Conservation (phyloP, 208 protist genomes). For the Leishmania lainsoni region DNA sequence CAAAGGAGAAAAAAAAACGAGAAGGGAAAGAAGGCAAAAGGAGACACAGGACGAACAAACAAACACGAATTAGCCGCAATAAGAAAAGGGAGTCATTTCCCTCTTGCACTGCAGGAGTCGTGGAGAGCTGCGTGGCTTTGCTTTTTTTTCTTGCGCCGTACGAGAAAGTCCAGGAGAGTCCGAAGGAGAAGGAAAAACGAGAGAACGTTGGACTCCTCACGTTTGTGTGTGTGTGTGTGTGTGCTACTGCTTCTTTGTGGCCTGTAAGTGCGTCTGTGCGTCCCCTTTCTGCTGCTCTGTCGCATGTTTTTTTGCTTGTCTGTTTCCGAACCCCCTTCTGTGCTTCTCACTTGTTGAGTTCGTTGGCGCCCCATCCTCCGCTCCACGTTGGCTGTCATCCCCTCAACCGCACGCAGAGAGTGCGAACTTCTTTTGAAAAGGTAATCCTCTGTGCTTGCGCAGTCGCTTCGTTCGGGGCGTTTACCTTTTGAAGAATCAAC, state of each 20-base stretch:
- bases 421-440: not conserved
- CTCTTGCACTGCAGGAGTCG: not conserved
- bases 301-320: not conserved
- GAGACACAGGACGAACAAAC: not conserved
- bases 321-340: not conserved
- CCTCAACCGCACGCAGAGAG: conserved; percentile 1
- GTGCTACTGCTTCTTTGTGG: not conserved
- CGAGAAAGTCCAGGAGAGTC: not conserved
- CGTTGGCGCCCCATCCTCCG: not conserved
- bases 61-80: not conserved
- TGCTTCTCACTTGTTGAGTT: too few species aligned
- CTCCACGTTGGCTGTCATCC: not conserved
- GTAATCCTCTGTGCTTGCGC: not conserved
- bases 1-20: too few species aligned
- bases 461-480: not conserved
- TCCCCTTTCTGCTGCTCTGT: not conserved
- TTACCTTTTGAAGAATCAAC: not conserved
- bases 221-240: not conserved
- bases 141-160: not conserved
- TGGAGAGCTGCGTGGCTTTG: not conserved
- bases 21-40: not conserved
- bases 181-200: not conserved
- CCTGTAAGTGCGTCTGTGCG: not conserved
- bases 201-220: not conserved
- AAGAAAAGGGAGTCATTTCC: not conserved